These are phyloP conservation scores for Talaromyces atroroseus DNA, from an alignment of 2,329 filamentous ascomycete species.

Conservation along the genomic window DNA sequence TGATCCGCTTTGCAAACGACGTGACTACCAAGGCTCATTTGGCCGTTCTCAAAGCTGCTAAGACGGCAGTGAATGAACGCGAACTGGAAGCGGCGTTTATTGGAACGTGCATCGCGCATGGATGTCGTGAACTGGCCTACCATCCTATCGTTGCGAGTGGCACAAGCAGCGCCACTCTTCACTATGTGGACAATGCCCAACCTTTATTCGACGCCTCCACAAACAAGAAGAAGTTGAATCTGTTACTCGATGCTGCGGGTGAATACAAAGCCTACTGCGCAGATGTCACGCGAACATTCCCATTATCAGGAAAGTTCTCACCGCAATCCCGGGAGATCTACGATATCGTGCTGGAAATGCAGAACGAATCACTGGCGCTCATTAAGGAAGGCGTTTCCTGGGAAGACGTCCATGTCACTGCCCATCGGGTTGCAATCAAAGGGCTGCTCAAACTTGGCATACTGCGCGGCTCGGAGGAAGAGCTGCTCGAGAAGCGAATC, in stretches of 20 bases:
- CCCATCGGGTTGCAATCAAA: conserved; percentile 65
- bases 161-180: conserved; percentile 74
- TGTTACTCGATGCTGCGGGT: conserved; percentile 82
- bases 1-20: conserved; percentile 74
- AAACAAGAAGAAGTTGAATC: conserved; percentile 53
- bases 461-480: conserved; percentile 59
- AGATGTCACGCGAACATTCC: conserved; percentile 85
- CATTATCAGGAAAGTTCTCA: conserved; percentile 65
- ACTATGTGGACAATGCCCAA: conserved; percentile 78
- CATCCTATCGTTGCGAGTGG: conserved; percentile 83
- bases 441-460: conserved; percentile 69
- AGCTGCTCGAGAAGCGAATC: conserved; percentile 72
- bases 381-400: conserved; percentile 66
- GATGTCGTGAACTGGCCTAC: conserved; percentile 76
- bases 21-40: conserved; percentile 75
- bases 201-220: conserved; percentile 51
- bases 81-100: conserved; percentile 77
- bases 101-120: conserved; percentile 63
- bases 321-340: conserved; percentile 68
- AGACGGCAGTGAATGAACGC: conserved; percentile 65
- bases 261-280: conserved; percentile 83
- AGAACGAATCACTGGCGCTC: conserved; percentile 63
- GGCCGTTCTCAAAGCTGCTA: conserved; percentile 61
- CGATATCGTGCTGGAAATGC: conserved; percentile 73
- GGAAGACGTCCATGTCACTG: conserved; percentile 66